Evolutionary conservation across 768 basidiomycete species (phyloP), one percentile per base, ranked within the genome.

Genomic region (Rickenella mellea): DNA sequence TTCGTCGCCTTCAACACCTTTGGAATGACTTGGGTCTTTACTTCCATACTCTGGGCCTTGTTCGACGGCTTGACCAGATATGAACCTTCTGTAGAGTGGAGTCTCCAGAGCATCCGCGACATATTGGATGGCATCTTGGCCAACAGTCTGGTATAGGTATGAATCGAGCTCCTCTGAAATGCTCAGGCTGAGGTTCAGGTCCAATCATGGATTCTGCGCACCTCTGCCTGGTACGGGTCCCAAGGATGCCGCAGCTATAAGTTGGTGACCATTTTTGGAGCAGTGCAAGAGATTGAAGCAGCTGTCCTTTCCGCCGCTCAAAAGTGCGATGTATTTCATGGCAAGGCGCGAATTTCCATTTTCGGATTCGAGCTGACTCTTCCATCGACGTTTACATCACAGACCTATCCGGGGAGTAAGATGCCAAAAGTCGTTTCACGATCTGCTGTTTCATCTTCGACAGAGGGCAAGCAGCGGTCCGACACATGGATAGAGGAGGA

Each of bases 141-240:
- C 96, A 21, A 99, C 93, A n/a, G 94, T 97, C 60, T 99, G 96
- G 61, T 97, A 99, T 60, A 99, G 71, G 65, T 91, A 98, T 19
- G 93, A 97, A 62, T 99, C 93, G 54, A 98, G 77, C 68, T 99
- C 96, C 69, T 98, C 96, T 96, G 60, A n/a, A 32, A 47, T 41
- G 44, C 49, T 45, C 50, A 14, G n/a, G 44, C 45, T 31, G 35
- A 12, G 19, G 20, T 45, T 19, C 45, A 24, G 41, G 49, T 55
- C 44, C 31, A 29, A 44, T 41, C 46, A 41, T 50, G 21, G 47
- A 42, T 42, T 37, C 45, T 43, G 54, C 74, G 55, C 51, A 92
- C 94, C 93, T 78, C 83, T 85, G 52, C 90, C 93, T 44, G 70
- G 64, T 48, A 71, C 76, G 17, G 96, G 96, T 9, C 86, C 73